Base-by-base conservation (phyloP, 2,329 filamentous ascomycete species). In the Penicillium sp. region DNA sequence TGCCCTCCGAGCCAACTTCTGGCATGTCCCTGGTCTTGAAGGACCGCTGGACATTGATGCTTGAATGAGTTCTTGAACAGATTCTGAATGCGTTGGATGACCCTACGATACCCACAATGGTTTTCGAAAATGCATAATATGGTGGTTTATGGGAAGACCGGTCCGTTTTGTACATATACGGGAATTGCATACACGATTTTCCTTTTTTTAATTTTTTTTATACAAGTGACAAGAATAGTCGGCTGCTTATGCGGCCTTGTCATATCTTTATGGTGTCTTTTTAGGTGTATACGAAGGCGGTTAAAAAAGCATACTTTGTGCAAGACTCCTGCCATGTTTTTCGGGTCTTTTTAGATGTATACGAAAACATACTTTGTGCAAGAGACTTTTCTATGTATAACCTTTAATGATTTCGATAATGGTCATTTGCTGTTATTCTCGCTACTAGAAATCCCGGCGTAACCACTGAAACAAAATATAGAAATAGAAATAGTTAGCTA, bases 1-100 rank as follows among this genome's bases (percentile, higher is more conserved):
- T 15, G 90, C 93, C 13, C 77, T 97, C 66, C 89, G 90, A 72
- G 92, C 93, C 45, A 96, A 96, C 73, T 96, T 96, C 75, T 90
- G 88, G 83, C 90, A 93, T 73, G 83, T 81, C n/a, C 78, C 83
- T 48, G 81, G 85, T 57, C 78, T 86, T 62, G 83, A 86, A 66
- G 80, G 81, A 60, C 89, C 92, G 76, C 76, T 96, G 73, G 83
- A 87, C 76, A 75, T 94, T 39, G 65, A 68, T 50, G 51, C 76
- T 94, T 47, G 57, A 59, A 56, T 68, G 10, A 12, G 31, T 13
- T 53, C 29, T 53, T 27, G 39, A 27, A 35, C 39, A 51, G 25
- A 51, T 15, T 53, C 21, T 53, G 29, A 47, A 56, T 75, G 84
- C 86, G 27, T 41, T 53, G 41, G 79, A 76, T 93, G 59, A 45